These are phyloP conservation scores for Agrostemma githago DNA, from an alignment of 148 eudicot species.

Conservation along the genomic window DNA sequence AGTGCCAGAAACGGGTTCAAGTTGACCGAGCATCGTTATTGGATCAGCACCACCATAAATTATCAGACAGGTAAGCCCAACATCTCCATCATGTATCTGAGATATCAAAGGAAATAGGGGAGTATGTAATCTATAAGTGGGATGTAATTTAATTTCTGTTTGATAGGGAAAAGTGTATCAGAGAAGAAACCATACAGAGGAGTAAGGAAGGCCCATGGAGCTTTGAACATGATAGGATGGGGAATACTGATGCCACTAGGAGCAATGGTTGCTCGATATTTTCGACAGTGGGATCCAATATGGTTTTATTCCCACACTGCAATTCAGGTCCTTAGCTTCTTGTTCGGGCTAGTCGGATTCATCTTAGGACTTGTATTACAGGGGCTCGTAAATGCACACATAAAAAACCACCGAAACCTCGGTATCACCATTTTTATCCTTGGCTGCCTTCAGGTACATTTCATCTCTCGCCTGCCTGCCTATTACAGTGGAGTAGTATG, in stretches of 20 bases:
- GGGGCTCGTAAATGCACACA: constrained; percentile 30
- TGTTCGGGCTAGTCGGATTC: constrained; percentile 59
- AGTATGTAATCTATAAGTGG: not conserved
- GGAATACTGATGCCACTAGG: constrained; percentile 72
- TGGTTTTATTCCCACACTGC: constrained; percentile 73
- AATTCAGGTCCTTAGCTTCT: constrained; percentile 51
- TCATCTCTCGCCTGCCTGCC: not conserved
- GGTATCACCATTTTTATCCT: constrained; percentile 55
- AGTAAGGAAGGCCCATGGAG: constrained; percentile 55
- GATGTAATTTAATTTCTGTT: not conserved
- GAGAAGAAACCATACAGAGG: constrained; percentile 34
- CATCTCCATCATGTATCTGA: not conserved
- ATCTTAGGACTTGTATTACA: constrained; percentile 56
- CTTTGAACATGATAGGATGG: constrained; percentile 79
- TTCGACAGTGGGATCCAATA: constrained; percentile 62
- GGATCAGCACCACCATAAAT: constrained; percentile 38
- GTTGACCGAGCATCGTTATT: constrained; percentile 36
- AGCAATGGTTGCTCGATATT: constrained; percentile 57
- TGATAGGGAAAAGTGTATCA: constrained; percentile 47
- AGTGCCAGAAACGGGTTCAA: constrained; percentile 15
- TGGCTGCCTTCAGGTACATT: constrained; percentile 69
- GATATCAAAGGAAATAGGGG: no score
- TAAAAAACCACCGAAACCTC: constrained; percentile 49
- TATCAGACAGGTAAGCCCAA: constrained; percentile 52
- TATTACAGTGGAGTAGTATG: not conserved